These are phyloP conservation scores for Blumeriella jaapii DNA, from an alignment of 2,329 filamentous ascomycete species.

Conservation along the genomic window DNA sequence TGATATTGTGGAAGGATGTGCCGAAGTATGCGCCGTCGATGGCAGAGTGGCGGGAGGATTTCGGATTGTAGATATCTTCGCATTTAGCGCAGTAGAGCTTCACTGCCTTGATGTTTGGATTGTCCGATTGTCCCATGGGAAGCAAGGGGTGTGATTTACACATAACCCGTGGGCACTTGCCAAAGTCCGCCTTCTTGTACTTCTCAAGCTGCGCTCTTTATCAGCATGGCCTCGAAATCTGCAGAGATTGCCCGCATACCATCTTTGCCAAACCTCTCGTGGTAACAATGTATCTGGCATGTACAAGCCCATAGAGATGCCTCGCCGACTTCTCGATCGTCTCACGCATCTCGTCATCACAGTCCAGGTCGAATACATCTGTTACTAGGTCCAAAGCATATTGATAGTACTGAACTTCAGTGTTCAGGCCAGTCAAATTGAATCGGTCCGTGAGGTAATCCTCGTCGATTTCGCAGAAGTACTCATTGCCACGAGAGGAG, in stretches of 20 bases:
- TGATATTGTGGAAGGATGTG: conserved; percentile 95
- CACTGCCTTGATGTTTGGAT: conserved; percentile 77
- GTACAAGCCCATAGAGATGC: conserved; percentile 90
- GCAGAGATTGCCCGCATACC: conserved; percentile 41
- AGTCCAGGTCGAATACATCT: conserved; percentile 96
- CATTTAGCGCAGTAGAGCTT: conserved; percentile 96
- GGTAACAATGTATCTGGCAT: conserved; percentile 93
- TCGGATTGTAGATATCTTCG: conserved; percentile 98
- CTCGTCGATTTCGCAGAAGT: conserved; percentile 99
- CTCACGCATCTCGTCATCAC: conserved; percentile 96
- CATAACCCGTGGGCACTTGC: conserved; percentile 93
- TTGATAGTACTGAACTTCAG: conserved; percentile 97
- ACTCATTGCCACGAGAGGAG: conserved; percentile 93
- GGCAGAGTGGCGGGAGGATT: conserved; percentile 85
- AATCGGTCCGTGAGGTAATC: conserved; percentile 97
- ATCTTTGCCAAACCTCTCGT: conserved; percentile 91
- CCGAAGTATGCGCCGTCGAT: conserved; percentile 99
- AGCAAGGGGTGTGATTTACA: conserved; percentile 88
- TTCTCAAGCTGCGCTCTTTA: conserved; percentile 69
- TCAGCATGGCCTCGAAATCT: conserved; percentile 11
- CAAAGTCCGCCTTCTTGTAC: conserved; percentile 96
- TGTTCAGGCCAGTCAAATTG: conserved; percentile 93
- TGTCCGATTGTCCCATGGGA: conserved; percentile 87
- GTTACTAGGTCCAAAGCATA: conserved; percentile 96
- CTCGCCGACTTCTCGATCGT: conserved; percentile 95